phyloP scores from a whole-genome alignment of 306 rosid species.

The Trichosanthes truncata region DNA sequence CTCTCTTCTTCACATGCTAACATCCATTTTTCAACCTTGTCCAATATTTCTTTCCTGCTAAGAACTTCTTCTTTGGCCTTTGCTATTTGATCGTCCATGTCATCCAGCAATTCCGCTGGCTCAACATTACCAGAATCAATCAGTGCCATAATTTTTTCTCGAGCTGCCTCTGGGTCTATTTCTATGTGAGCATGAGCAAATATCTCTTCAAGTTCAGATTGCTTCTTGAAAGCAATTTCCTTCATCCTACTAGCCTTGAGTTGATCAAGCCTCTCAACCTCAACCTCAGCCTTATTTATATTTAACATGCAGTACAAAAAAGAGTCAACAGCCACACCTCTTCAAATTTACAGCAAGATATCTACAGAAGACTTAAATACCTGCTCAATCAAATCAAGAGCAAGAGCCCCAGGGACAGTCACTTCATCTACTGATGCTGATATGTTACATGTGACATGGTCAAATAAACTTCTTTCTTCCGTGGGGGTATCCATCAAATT shows the following conservation, averaged over 20 bases:
- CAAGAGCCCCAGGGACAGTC: constrained; percentile 92
- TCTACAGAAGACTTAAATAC: neutral
- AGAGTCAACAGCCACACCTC: constrained; percentile 3
- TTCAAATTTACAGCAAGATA: neutral
- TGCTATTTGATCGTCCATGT: constrained; percentile 90
- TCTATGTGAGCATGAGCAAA: constrained; percentile 77
- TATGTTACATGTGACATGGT: constrained; percentile 91
- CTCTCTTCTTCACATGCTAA: constrained; percentile 99
- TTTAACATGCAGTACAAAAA: neutral
- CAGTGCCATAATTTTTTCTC: constrained; percentile 72
- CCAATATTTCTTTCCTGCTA: constrained; percentile 95
- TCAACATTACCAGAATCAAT: constrained; percentile 82
- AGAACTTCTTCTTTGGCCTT: constrained; percentile 88
- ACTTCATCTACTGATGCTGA: constrained; percentile 98
- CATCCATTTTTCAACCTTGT: constrained; percentile 99
- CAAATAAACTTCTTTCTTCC: constrained; percentile 81
- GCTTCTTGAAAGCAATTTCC: constrained; percentile 97
- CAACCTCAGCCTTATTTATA: constrained; percentile 77
- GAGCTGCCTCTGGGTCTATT: constrained; percentile 80
- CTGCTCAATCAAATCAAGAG: constrained; percentile 47
- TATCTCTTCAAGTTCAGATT: constrained; percentile 85
- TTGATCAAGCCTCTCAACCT: constrained; percentile 97
- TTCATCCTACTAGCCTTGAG: constrained; percentile 97
- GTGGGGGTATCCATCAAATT: constrained; percentile 93
- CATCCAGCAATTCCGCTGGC: constrained; percentile 80